A percentile compares a stretch with the other conserved stretches of the same genome.
Conservation (phyloP, 2,329 filamentous ascomycete genomes). For the Aspergillus sp. region DNA sequence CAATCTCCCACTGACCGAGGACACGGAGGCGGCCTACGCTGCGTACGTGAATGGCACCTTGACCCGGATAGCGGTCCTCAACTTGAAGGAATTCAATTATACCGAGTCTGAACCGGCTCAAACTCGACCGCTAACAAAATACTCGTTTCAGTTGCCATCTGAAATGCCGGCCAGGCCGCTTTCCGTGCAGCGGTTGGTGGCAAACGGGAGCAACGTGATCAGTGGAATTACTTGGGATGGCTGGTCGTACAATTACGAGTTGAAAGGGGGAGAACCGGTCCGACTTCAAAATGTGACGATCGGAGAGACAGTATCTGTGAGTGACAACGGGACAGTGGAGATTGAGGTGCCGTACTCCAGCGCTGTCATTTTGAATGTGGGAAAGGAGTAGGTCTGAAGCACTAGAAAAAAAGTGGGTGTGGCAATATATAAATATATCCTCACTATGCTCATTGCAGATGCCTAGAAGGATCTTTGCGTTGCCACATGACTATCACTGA, state of each 20-base stretch:
- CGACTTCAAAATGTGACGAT: slow-evolving; percentile 52
- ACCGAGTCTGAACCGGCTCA: slow-evolving; percentile 40
- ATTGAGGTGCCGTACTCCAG: slow-evolving; percentile 22
- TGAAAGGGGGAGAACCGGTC: slow-evolving; percentile 51
- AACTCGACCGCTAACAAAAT: slow-evolving; percentile 17
- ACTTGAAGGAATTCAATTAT: slow-evolving; percentile 58
- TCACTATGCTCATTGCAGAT: too few species aligned
- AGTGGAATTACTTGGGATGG: slow-evolving; percentile 60
- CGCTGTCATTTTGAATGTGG: slow-evolving; percentile 17
- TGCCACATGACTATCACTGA: too few species aligned
- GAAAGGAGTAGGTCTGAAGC: too few species aligned
- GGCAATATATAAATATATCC: too few species aligned
- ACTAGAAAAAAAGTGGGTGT: too few species aligned
- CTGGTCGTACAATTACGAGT: slow-evolving; percentile 57
- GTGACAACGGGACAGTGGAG: slow-evolving; percentile 29
- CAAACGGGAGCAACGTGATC: slow-evolving; percentile 61
- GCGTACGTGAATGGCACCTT: slow-evolving; percentile 46
- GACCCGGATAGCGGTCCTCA: slow-evolving; percentile 50
- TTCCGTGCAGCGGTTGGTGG: slow-evolving; percentile 47
- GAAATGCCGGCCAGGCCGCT: slow-evolving; percentile 15
- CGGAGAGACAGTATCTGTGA: slow-evolving; percentile 38
- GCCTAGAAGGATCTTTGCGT: too few species aligned
- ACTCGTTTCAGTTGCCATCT: slow-evolving; percentile 19
- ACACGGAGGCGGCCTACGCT: slow-evolving; percentile 52
- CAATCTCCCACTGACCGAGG: slow-evolving; percentile 41